A percentile compares a stretch with the other conserved stretches of the same genome.
These are phyloP conservation scores for Pseudohyphozyma bogoriensis DNA, from an alignment of 768 basidiomycete genomes.

Conservation along the genomic window DNA sequence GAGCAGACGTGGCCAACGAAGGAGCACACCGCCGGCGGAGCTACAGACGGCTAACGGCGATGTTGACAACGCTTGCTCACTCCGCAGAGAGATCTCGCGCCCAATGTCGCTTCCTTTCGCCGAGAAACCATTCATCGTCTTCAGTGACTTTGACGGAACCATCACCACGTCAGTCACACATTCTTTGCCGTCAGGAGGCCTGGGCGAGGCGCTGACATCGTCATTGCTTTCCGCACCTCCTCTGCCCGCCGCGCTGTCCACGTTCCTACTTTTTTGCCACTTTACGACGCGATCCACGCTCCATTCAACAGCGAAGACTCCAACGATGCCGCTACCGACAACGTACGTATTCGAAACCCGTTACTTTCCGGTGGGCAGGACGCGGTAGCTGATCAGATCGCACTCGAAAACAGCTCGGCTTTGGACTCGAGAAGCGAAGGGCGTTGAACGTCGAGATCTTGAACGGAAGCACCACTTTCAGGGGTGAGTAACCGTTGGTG, in stretches of 20 bases:
- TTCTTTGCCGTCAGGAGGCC: no score
- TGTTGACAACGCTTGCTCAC: no score
- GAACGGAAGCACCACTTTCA: conserved; percentile 57
- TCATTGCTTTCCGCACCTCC: background rate
- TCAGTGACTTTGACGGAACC: conserved; percentile 28
- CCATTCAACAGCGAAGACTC: conserved; percentile 16
- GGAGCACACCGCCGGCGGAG: no score
- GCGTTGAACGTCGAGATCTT: conserved; percentile 65
- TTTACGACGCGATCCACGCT: background rate
- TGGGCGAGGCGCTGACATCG: background rate
- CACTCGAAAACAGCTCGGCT: conserved; percentile 55
- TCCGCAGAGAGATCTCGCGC: no score
- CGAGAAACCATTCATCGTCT: conserved; percentile 18
- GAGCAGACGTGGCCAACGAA: no score
- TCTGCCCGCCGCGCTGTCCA: no score
- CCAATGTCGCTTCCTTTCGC: conserved; percentile 7
- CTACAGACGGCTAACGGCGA: no score
- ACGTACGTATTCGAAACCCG: conserved; percentile 5
- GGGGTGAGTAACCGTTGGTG: conserved; percentile 38
- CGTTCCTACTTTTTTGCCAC: background rate
- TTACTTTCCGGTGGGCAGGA: no score
- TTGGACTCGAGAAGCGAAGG: conserved; percentile 62
- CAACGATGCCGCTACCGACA: conserved; percentile 28
- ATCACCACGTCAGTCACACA: conserved; percentile 15
- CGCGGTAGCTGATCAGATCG: background rate